Evolutionary conservation across 306 rosid species (phyloP), one percentile per base, ranked within the genome.

Genomic region (Calophaca sinica): DNA sequence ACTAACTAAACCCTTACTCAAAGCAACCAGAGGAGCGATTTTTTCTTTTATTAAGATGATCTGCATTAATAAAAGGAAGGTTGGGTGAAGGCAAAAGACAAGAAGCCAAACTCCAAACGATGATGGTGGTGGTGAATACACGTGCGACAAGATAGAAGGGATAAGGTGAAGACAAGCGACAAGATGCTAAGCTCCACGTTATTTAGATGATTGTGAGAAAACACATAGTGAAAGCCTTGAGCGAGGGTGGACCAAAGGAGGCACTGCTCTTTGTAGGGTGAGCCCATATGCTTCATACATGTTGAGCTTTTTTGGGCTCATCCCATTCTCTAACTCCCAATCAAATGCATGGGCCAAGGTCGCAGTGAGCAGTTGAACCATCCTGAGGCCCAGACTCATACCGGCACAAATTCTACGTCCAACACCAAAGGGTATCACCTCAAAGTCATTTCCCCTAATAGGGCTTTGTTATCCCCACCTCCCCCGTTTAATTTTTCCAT

Each of bases 221-320:
- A 82, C 63, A 2, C 72, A 66, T 0, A 59, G 53, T 6, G 81
- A 77, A 5, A 90, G 86, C 41, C 98, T 85, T 0, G 87, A 83
- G 13, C 62, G 74, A 1, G 96, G 96, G 69, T 82, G 89, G 6
- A 84, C 69, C 12, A 42, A 54, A 7, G 91, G 79, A 0, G 90
- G 96, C 0, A 42, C 84, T 0, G 86, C 93, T 28, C 90, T 86
- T 12, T 89, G 97, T 0, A 93, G 51, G 1, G 98, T 87, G 0
- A 93, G 84, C 36, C 98, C 98, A 72, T 66, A 91, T 0, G 87
- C 85, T 73, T 89, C 98, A 12, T 91, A 94, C 97, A 91, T 93
- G 68, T 88, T 89, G 45, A 93, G 72, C 53, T 81, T 83, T 70
- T 86, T 80, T 0, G 83, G 73, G 6, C 6, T 3, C 0, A 83